Base-by-base conservation (phyloP, 805 yeast species). In the Yarrowia hollandica region DNA sequence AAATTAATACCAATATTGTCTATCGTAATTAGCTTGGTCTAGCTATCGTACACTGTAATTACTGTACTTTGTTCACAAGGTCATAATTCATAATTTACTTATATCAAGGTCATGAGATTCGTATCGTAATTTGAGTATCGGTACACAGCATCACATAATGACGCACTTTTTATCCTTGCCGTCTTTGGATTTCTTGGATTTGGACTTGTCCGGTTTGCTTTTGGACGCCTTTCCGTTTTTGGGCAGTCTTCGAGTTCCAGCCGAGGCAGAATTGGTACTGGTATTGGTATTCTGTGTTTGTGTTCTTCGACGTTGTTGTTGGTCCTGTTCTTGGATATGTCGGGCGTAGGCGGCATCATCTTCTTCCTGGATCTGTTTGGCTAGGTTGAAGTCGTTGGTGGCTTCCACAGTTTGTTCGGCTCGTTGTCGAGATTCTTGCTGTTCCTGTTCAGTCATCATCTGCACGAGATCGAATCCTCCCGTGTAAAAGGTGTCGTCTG, bases 401-500 rank as follows among this genome's bases (percentile, higher is more conserved):
- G 62, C 58, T 15, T 62, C 64, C 4, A 61, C 59, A 16, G 62
- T 22, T 21, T 37, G 42, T 14, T 25, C 26, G 12, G 58, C 58
- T 28, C 35, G 4, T 26, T 35, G 9, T 37, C 35, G 19, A 4
- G 58, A 52, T 23, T 52, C 58, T 9, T 34, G 35, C 34, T 52
- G 58, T 21, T 52, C 35, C 19, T 52, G 19, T 1, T 35, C 44
- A 1, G 58, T 35, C 44, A 35, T 35, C 14, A 52, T 8, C 12
- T 35, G 33, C 18, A 52, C 44, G n/a, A 31, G 21, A 25, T 35
- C 42, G 64, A 88, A 88, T 16, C 75, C 77, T 1, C 94, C 96
- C 12, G 82, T 80, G 69, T 81, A 83, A 65, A 84, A 88, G 23
- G 76, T 74, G 66, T 88, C 95, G n/a, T 82, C 82, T 1, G 76